Evolutionary conservation across 1,284 basidiomycete genomes (phyloP).

Genomic region (Sanguinoderma infundibulare): DNA sequence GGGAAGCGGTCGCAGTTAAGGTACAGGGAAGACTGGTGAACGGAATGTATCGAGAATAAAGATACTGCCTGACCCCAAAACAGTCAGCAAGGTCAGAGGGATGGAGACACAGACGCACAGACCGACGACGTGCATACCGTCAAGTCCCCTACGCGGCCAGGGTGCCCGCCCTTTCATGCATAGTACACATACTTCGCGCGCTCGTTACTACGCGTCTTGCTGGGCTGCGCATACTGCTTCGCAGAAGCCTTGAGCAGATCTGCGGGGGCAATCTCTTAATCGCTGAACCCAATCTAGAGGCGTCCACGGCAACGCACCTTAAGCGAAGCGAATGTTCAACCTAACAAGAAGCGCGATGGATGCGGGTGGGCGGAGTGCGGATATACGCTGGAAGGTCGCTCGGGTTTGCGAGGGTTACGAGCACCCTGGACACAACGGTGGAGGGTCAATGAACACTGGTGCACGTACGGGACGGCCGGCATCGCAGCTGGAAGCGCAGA

Average conservation of each 20-base stretch:
- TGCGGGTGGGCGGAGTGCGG: conserved; percentile 69
- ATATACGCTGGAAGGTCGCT: conserved; percentile 59
- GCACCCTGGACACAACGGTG: conserved; percentile 6
- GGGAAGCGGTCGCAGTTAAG: background rate
- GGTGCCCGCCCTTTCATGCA: conserved; percentile 55
- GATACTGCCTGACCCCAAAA: background rate
- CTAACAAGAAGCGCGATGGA: conserved; percentile 79
- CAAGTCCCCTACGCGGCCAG: background rate
- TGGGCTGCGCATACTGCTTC: conserved; percentile 62
- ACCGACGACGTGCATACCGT: background rate
- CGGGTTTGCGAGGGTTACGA: conserved; percentile 17
- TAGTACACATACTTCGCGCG: conserved; percentile 67
- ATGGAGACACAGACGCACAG: background rate
- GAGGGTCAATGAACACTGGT: background rate
- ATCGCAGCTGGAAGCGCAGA: conserved; percentile 7
- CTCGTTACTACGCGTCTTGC: conserved; percentile 73
- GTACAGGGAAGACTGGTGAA: background rate
- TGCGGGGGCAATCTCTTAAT: conserved; percentile 26
- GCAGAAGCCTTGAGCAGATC: conserved; percentile 40
- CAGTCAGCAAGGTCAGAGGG: background rate
- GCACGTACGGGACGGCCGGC: background rate
- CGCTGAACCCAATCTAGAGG: conserved; percentile 17
- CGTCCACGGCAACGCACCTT: conserved; percentile 40
- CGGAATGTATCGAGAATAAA: background rate
- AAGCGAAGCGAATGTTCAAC: conserved; percentile 58